Evolutionary conservation across 352 stramenopile genomes (phyloP).

Genomic region (Globisporangium yorkense): DNA sequence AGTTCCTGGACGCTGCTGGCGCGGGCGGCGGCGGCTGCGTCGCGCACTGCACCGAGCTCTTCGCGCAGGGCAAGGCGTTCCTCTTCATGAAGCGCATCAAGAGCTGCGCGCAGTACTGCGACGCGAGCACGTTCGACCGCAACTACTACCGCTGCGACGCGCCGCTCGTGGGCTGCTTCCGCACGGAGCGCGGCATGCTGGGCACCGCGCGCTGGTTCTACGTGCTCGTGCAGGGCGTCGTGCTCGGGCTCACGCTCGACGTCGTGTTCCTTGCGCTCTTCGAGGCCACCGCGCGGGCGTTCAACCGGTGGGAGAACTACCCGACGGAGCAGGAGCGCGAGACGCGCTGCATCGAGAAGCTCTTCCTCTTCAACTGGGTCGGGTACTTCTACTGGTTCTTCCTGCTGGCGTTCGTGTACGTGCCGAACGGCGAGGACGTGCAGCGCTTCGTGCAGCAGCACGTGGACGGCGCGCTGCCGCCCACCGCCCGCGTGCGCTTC

Average conservation of each 20-base stretch:
- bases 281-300: constrained; percentile 37
- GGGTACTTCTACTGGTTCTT: constrained; percentile 76
- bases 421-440: constrained; percentile 43
- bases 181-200: constrained; percentile 43
- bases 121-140: constrained; percentile 29
- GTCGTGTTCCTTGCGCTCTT: constrained; percentile 67
- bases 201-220: constrained; percentile 63
- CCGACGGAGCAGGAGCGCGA: constrained; percentile 47
- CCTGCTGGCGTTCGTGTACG: constrained; percentile 54
- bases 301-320: constrained; percentile 68
- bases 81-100: constrained; percentile 49
- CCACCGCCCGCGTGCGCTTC: constrained; percentile 34
- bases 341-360: constrained; percentile 46
- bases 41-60: constrained; percentile 39
- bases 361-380: constrained; percentile 72
- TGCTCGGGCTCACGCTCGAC: constrained; percentile 53
- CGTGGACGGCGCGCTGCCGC: constrained; percentile 36
- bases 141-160: constrained; percentile 49
- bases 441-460: constrained; percentile 35
- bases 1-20: constrained; percentile 21
- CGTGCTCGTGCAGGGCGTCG: constrained; percentile 52
- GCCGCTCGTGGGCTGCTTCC: constrained; percentile 43
- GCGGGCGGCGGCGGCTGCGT: constrained; percentile 20
- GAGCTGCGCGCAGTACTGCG: constrained; percentile 40
- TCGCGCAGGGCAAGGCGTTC: constrained; percentile 34